These are phyloP conservation scores for Schizosaccharomyces versatilis DNA, from an alignment of 1,139 yeast species.

Conservation along the genomic window DNA sequence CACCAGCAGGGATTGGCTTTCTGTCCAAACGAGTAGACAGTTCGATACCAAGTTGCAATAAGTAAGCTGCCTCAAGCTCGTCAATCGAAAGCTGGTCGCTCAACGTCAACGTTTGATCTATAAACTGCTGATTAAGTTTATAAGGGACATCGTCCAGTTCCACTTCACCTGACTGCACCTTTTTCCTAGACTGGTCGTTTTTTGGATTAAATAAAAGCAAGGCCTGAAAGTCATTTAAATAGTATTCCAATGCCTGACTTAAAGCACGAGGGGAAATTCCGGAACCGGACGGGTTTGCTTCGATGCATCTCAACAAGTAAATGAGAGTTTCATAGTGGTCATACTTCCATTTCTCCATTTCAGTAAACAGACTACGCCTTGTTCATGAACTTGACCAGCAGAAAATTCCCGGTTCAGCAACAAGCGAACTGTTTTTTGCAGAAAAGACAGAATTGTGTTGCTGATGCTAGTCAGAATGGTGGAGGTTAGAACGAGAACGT, in stretches of 20 bases:
- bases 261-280: neutral
- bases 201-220: neutral
- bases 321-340: neutral
- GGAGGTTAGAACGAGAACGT: too few relatives aligned
- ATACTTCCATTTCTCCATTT: neutral
- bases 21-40: neutral
- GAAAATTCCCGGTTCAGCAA: too few relatives aligned
- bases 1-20: neutral
- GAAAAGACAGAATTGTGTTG: too few relatives aligned
- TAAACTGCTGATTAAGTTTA: constrained; percentile 1
- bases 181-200: neutral
- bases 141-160: neutral
- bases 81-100: neutral
- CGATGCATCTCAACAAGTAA: neutral
- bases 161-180: constrained; percentile 1
- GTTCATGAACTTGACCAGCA: too few relatives aligned
- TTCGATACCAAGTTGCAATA: neutral
- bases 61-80: neutral
- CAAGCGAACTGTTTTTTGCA: too few relatives aligned
- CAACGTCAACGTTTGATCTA: neutral
- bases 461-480: too few relatives aligned
- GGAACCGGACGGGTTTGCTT: neutral
- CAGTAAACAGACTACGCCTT: too few relatives aligned
- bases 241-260: neutral
- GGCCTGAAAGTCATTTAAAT: neutral